Base-by-base conservation (phyloP, 2,329 filamentous ascomycete genomes). In the Nemania sp. region DNA sequence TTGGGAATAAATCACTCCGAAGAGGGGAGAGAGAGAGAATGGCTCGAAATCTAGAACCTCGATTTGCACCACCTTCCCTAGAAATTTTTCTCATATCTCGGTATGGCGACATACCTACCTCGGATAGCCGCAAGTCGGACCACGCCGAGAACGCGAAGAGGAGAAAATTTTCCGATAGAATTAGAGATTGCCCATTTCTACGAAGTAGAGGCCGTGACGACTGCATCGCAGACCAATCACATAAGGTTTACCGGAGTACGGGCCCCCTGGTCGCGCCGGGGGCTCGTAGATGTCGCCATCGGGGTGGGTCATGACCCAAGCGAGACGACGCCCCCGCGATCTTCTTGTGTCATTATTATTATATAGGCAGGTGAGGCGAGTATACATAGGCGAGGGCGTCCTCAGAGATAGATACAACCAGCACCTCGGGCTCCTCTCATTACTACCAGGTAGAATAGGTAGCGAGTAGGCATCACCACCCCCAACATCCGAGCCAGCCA, bases 221-320 rank as follows among this genome's bases (percentile, higher is more conserved):
- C 40, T 43, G 51, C 21, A 52, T 54, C 47, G 20, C n/a, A 51
- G 53, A 29, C 59, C 50, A 62, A 57, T 57, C 45, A 54, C 34
- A 35, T 18, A 34, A 45, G 37, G n/a, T 47, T 47, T 57, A 18
- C 32, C 55, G 43, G 52, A 35, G 25, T 54, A 13, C 57, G 42
- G 32, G 50, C 43, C 54, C 53, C 53, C 35, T 55, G 34, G 45
- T 42, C 18, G 13, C 42, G 37, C 35, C 34, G 43, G 53, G 58
- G 45, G 46, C 43, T 40, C 39, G 59, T 56, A 17, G 39, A 66
- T 66, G 64, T 66, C 62, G 64, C 62, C 62, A 66, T 66, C 62
- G 62, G 54, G 55, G 59, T 63, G 62, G 62, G 52, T 57, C 59
- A 65, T 66, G 43, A 65, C 62, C 62, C 62, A 63, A 60, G 29